Percentiles rank a stretch among this genome's conserved stretches.
These are phyloP conservation scores for Coemansia sp. DNA, from an alignment of 192 early-diverging fungal species.

Conservation along the genomic window DNA sequence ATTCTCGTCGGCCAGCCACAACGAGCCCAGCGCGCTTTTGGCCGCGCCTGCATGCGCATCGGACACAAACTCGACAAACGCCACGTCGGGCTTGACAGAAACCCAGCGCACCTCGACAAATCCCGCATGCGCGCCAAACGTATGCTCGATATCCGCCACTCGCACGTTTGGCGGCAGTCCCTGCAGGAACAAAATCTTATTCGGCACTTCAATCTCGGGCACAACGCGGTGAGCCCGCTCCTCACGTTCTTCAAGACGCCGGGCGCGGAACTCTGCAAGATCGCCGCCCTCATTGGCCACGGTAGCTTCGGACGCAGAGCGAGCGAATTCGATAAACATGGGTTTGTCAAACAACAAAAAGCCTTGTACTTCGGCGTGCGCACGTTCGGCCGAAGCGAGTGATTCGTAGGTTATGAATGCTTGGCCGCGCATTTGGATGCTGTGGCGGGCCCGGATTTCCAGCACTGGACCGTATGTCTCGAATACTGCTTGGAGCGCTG, in stretches of 20 bases:
- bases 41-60: slow-evolving; percentile 79
- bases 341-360: slow-evolving; percentile 82
- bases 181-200: slow-evolving; percentile 93
- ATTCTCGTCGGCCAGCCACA: slow-evolving; percentile 16
- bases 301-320: slow-evolving; percentile 31
- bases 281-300: slow-evolving; percentile 64
- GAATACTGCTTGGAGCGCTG: slow-evolving; percentile 76
- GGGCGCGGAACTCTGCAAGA: slow-evolving; percentile 34
- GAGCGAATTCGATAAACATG: slow-evolving; percentile 58
- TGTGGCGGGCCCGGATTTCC: slow-evolving; percentile 74
- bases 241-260: slow-evolving; percentile 21
- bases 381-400: slow-evolving; percentile 65
- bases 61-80: slow-evolving; percentile 95
- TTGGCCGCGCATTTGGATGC: slow-evolving; percentile 88
- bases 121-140: slow-evolving; percentile 64
- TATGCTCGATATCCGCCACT: slow-evolving; percentile 67
- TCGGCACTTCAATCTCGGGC: slow-evolving; percentile 79
- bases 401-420: slow-evolving; percentile 85
- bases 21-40: slow-evolving; percentile 57
- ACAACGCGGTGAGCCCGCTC: slow-evolving; percentile 38
- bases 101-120: slow-evolving; percentile 97
- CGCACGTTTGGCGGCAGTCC: slow-evolving; percentile 73
- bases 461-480: slow-evolving; percentile 80
- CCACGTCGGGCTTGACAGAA: slow-evolving; percentile 85
- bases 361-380: slow-evolving; percentile 80